These are phyloP conservation scores for Ustilago bromivora DNA, from an alignment of 1,284 basidiomycete genomes.

Conservation along the genomic window DNA sequence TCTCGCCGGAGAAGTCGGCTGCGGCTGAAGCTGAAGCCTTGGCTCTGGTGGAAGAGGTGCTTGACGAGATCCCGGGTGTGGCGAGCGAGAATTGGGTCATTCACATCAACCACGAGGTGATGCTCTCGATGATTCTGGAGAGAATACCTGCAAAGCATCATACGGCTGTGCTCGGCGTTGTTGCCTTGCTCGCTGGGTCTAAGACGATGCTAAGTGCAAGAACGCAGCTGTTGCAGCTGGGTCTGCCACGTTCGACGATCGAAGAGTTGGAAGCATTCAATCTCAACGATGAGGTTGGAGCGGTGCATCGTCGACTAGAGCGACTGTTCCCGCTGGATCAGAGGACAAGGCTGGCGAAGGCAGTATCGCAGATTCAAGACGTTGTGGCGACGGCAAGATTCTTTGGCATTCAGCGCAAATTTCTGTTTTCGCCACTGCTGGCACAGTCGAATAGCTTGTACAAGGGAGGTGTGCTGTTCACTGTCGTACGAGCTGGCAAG, in stretches of 20 bases:
- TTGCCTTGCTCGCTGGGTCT: constrained; percentile 48
- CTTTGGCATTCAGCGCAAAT: constrained; percentile 76
- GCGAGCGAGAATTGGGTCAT: constrained; percentile 63
- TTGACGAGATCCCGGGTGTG: constrained; percentile 65
- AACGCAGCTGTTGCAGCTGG: constrained; percentile 55
- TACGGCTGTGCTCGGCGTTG: constrained; percentile 45
- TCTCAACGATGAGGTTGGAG: constrained; percentile 55
- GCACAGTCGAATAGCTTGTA: constrained; percentile 77
- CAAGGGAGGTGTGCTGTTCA: constrained; percentile 80
- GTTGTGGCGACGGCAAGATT: constrained; percentile 76
- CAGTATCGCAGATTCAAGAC: constrained; percentile 75
- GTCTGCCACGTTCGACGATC: constrained; percentile 57
- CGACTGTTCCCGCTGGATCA: constrained; percentile 57
- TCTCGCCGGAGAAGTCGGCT: constrained; percentile 66
- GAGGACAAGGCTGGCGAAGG: constrained; percentile 61
- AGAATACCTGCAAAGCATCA: constrained; percentile 63
- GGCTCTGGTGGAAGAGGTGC: constrained; percentile 63
- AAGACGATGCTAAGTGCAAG: constrained; percentile 52
- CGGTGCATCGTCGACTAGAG: constrained; percentile 49
- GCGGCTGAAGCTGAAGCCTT: constrained; percentile 68
- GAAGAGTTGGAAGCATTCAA: constrained; percentile 67
- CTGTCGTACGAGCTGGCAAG: constrained; percentile 77
- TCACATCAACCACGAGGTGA: constrained; percentile 64
- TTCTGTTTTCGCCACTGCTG: constrained; percentile 78
- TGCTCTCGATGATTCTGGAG: constrained; percentile 60